Base-by-base conservation (phyloP, 371 early-diverging fungal genomes). In the Thermomucor indicae-seudaticae region DNA sequence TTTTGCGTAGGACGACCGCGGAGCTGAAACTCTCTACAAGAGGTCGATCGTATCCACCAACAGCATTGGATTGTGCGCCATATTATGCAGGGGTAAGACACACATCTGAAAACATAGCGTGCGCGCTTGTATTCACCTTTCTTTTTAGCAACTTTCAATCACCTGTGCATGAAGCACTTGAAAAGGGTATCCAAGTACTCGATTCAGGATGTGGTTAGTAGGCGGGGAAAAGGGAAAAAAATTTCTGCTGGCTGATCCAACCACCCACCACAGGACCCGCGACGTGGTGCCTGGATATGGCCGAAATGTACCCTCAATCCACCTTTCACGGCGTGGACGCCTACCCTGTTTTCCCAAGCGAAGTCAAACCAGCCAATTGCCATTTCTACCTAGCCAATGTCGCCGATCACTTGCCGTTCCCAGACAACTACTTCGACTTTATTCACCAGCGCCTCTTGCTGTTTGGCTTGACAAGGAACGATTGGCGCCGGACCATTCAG, bases 401-500 rank as follows among this genome's bases (percentile, higher is more conserved):
- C 44, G 62, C 76, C 11, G 73, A 81, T 22, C 56, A 70, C 0
- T 43, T 80, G 12, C 78, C 80, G 7, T 80, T 69, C 53, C 70
- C 75, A 2, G 75, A 78, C 42, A 61, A 76, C 41, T 50, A 62
- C 27, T 78, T 81, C 62, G 80, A 78, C 39, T 81, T 68, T 56
- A 62, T 81, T 31, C 72, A 80, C 54, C 75, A 81, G 52, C 64
- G 79, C 39, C 39, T 72, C 19, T 59, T 69, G 19, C 29, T 65
- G 14, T 43, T 69, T 20, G 67, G 64, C 5, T 49, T 73, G 12
- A 64, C 60, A 2, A 17, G 55, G 11, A 24, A 27, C 3, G 58
- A 69, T 39, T 73, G 73, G 70, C 11, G 25, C 25, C 35, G 51
- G 57, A 43, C 51, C 1, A 47, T 58, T 16, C 16, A 44, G 2